Base-by-base conservation (phyloP, 2,329 filamentous ascomycete species). In the Claviceps paspali region DNA sequence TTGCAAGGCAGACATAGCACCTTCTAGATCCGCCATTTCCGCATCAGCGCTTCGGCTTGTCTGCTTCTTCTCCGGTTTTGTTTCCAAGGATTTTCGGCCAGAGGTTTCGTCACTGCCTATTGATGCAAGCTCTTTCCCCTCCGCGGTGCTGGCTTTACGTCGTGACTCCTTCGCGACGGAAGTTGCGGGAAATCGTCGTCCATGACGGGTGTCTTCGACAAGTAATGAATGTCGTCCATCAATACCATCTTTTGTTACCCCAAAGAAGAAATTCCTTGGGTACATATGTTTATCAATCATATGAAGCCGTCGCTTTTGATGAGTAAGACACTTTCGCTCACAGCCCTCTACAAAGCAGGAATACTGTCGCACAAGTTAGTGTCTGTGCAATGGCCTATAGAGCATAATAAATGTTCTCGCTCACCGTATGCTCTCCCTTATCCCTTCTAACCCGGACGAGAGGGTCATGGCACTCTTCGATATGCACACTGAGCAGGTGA, bases 201-300 rank as follows among this genome's bases (percentile, higher is more conserved):
- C 62, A 40, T 62, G 61, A 45, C 67, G 63, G 5, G 62, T 59
- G 9, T 60, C 56, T n/a, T 78, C 70, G 34, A 74, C 65, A 10
- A 96, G 64, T 59, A 98, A 75, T 14, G 85, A 93, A 30, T 68
- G 76, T 36, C 83, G 74, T 33, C 79, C 79, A 51, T 95, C 88
- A 42, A 95, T 82, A n/a, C 91, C 91, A 43, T 84, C 76, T 46
- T 86, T 83, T 3, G 92, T 80, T 36, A 96, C 73, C 35, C 76
- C 75, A 50, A 92, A 94, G 57, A 92, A 88, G 60, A 86, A 94
- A 49, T 83, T 82, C 53, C 74, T 76, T 9, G 87, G 88, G 52
- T 91, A 98, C 61, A 79, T 71, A 58, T 98, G 91, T 61, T 94
- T 95, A 64, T 94, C 87, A 47, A 94, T 84, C 46, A 94, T 67